Percentiles rank a stretch among this genome's conserved stretches.
Conservation (phyloP, 1,284 basidiomycete genomes). For the Cryptococcus floricola region DNA sequence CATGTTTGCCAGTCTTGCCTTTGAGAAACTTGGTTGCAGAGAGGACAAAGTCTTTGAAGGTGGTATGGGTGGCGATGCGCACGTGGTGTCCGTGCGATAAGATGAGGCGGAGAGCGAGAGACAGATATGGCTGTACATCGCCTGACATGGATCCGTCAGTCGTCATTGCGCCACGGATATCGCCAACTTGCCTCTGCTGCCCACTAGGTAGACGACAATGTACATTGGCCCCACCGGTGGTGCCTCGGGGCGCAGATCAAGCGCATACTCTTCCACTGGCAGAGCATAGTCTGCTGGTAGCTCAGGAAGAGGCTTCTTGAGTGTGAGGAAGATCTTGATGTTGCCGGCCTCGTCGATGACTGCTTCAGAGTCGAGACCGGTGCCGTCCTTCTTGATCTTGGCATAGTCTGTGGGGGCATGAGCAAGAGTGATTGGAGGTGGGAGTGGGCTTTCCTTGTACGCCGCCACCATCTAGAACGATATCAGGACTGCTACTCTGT, state of each 20-base stretch:
- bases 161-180: neutral
- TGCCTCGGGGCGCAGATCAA: constrained; percentile 49
- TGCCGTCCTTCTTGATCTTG: too few relatives aligned
- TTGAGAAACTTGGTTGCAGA: constrained; percentile 55
- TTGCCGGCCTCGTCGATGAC: constrained; percentile 17
- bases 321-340: constrained; percentile 47
- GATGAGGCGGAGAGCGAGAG: constrained; percentile 58
- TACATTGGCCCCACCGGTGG: constrained; percentile 52
- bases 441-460: too few relatives aligned
- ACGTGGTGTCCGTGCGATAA: constrained; percentile 58
- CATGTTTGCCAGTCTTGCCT: constrained; percentile 54
- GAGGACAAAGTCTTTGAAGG: constrained; percentile 59
- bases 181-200: constrained; percentile 56
- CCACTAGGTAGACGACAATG: constrained; percentile 64
- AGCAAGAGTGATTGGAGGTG: too few relatives aligned
- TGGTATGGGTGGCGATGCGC: constrained; percentile 63
- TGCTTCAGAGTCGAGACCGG: too few relatives aligned
- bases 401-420: too few relatives aligned
- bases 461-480: too few relatives aligned
- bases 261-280: constrained; percentile 55
- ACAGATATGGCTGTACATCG: constrained; percentile 68
- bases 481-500: too few relatives aligned
- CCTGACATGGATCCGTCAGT: constrained; percentile 45
- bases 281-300: constrained; percentile 53
- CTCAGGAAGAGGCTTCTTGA: constrained; percentile 55